A percentile compares a stretch with the other conserved stretches of the same genome.
phyloP scores from a whole-genome alignment of 1,284 basidiomycete genomes.

The Pyrrhoderma noxium region DNA sequence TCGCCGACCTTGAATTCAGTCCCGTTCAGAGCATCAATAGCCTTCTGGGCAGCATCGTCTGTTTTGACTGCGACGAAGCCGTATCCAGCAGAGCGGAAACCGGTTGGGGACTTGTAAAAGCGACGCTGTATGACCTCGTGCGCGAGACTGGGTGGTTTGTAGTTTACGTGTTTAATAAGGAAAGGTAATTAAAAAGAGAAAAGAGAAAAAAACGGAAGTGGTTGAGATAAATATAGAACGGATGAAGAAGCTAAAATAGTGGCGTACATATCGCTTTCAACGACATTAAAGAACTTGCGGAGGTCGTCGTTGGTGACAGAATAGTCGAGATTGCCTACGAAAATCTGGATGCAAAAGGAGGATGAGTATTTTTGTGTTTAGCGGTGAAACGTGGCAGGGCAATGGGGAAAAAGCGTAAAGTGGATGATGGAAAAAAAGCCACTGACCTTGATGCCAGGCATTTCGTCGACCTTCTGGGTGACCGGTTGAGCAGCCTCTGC shows the following conservation, averaged over 20 bases:
- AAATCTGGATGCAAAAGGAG: slow-evolving; percentile 48
- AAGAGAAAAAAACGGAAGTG: no score
- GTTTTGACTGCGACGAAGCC: slow-evolving; percentile 83
- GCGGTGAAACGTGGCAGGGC: slow-evolving; percentile 14
- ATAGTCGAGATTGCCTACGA: slow-evolving; percentile 84
- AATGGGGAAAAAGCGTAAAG: slow-evolving; percentile 19
- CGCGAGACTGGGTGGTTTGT: slow-evolving; percentile 43
- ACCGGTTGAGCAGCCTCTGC: slow-evolving; percentile 66
- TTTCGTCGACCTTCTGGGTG: slow-evolving; percentile 55
- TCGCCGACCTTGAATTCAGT: slow-evolving; percentile 68
- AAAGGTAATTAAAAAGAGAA: neutral
- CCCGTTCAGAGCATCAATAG: slow-evolving; percentile 81
- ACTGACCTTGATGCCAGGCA: slow-evolving; percentile 61
- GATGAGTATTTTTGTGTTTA: slow-evolving; percentile 17
- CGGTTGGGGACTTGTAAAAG: slow-evolving; percentile 22
- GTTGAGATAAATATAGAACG: no score
- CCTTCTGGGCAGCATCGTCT: slow-evolving; percentile 77
- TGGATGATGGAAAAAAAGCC: slow-evolving; percentile 24
- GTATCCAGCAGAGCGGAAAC: slow-evolving; percentile 79
- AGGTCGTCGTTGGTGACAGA: slow-evolving; percentile 85
- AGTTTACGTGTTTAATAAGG: no score
- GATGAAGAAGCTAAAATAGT: slow-evolving; percentile 2
- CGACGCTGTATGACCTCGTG: slow-evolving; percentile 72
- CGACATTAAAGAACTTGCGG: slow-evolving; percentile 80
- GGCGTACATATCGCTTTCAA: slow-evolving; percentile 74